A percentile compares a stretch with the other conserved stretches of the same genome.
Evolutionary conservation across 345 rosid species (phyloP).

Genomic region (Eucalyptus curtisii): DNA sequence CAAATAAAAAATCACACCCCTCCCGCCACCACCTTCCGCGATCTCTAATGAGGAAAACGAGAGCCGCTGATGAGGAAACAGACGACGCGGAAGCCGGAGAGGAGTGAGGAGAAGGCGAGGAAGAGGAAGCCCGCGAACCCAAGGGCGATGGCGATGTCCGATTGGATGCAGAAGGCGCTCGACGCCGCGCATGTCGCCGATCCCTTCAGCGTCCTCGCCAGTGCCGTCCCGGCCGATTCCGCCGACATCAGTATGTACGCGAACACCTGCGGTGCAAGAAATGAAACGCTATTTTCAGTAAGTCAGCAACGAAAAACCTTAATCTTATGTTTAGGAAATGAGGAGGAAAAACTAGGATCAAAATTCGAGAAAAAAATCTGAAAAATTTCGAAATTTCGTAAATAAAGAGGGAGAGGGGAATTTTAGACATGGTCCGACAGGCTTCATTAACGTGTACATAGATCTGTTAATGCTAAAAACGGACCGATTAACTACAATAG

Average conservation of each 20-base stretch:
- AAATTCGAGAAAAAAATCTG: not conserved
- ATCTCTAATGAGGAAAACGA: conserved; percentile 51
- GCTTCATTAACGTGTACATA: not conserved
- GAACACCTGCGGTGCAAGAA: conserved; percentile 36
- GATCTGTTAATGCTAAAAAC: not conserved
- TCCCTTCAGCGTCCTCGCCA: conserved; percentile 52
- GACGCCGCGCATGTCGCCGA: conserved; percentile 31
- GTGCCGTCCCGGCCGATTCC: conserved; percentile 60
- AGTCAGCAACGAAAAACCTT: not conserved
- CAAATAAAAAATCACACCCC: not conserved
- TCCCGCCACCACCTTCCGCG: not conserved
- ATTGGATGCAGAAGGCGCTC: conserved; percentile 63
- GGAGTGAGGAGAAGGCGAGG: conserved; percentile 52
- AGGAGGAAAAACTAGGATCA: not conserved
- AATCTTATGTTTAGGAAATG: not conserved
- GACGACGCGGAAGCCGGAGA: conserved; percentile 79
- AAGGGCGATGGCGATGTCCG: conserved; percentile 57
- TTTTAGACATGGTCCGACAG: not conserved
- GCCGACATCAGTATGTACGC: conserved; percentile 80
- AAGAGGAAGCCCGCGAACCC: conserved; percentile 81
- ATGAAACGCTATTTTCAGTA: not conserved
- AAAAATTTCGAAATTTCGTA: not conserved
- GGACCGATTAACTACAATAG: not conserved
- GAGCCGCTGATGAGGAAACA: conserved; percentile 80
- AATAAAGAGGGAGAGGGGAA: not conserved